Evolutionary conservation across 2,329 filamentous ascomycete genomes (phyloP).

Genomic region (Aspergillus sp.): DNA sequence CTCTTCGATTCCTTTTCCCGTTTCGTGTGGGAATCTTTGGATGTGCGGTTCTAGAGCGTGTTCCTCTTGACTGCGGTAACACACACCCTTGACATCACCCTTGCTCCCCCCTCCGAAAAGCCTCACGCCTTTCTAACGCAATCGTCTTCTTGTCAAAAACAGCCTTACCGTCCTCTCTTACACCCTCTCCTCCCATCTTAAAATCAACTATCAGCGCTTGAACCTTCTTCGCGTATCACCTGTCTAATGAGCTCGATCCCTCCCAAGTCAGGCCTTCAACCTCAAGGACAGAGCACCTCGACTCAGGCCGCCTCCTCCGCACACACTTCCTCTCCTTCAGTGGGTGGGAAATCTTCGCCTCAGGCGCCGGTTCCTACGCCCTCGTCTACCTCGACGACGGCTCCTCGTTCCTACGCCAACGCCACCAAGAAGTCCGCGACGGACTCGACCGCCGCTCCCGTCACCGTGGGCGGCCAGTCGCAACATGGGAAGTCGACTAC

Average conservation of each 20-base stretch:
- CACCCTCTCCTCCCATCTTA: neutral
- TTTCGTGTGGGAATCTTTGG: conserved; percentile 21
- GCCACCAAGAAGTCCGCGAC: conserved; percentile 62
- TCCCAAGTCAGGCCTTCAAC: conserved; percentile 51
- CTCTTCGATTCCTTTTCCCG: conserved; percentile 9
- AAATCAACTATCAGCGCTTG: conserved; percentile 9
- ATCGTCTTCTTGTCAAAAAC: conserved; percentile 7
- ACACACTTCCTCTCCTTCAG: conserved; percentile 46
- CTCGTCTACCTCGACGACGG: conserved; percentile 44
- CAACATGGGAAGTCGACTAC: conserved; percentile 63
- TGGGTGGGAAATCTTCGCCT: conserved; percentile 51
- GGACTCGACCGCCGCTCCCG: conserved; percentile 53
- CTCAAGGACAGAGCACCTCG: conserved; percentile 52
- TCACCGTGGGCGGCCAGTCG: conserved; percentile 55
- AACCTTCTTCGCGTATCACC: conserved; percentile 26
- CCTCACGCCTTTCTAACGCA: conserved; percentile 3
- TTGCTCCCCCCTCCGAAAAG: neutral
- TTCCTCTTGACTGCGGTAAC: conserved; percentile 21
- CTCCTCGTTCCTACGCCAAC: conserved; percentile 63
- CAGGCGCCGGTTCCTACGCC: conserved; percentile 21
- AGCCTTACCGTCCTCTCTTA: conserved; percentile 16
- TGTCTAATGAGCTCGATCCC: conserved; percentile 64
- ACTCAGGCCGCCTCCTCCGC: conserved; percentile 49
- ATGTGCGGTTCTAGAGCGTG: conserved; percentile 26
- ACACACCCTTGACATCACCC: conserved; percentile 23